Evolutionary conservation across 2,329 filamentous ascomycete species (phyloP).

Genomic region (Diaporthe citriasiana): DNA sequence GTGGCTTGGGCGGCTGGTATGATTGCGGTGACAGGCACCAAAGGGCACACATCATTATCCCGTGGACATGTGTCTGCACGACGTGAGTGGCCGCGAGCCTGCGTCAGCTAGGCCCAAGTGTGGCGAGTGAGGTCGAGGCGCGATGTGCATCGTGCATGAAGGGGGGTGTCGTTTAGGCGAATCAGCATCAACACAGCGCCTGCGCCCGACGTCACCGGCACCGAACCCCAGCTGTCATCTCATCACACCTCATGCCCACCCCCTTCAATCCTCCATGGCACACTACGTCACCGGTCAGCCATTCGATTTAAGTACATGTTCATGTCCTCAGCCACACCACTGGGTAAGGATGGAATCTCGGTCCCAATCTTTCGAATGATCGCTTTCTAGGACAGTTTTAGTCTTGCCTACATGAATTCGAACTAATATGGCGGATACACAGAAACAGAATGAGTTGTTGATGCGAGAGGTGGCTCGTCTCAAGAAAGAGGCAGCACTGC

Average conservation of each 20-base stretch:
- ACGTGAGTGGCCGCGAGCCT: conserved; percentile 27
- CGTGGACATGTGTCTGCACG: not conserved
- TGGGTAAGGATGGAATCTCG: not conserved
- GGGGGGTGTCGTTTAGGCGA: conserved; percentile 26
- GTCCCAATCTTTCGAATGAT: not conserved
- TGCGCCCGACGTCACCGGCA: conserved; percentile 34
- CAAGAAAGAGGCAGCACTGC: conserved; percentile 33
- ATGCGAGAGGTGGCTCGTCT: conserved; percentile 39
- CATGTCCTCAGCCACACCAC: conserved; percentile 32
- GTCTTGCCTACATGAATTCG: not conserved
- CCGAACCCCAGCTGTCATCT: conserved; percentile 33
- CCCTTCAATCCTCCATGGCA: not conserved
- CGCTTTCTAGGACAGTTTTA: not conserved
- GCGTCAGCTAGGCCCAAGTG: conserved; percentile 33
- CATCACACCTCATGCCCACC: conserved; percentile 12
- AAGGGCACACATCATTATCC: not conserved
- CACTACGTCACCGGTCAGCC: conserved; percentile 35
- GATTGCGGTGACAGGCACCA: conserved; percentile 4
- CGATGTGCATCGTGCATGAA: conserved; percentile 38
- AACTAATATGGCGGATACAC: conserved; percentile 36
- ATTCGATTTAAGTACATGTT: conserved; percentile 22
- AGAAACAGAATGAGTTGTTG: conserved; percentile 29
- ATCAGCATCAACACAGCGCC: conserved; percentile 25
- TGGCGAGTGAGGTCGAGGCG: conserved; percentile 38
- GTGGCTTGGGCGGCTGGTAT: conserved; percentile 19